These are phyloP conservation scores for Polytrichum commune DNA, from an alignment of 225 moss, liverwort and hornwort species.

Conservation along the genomic window DNA sequence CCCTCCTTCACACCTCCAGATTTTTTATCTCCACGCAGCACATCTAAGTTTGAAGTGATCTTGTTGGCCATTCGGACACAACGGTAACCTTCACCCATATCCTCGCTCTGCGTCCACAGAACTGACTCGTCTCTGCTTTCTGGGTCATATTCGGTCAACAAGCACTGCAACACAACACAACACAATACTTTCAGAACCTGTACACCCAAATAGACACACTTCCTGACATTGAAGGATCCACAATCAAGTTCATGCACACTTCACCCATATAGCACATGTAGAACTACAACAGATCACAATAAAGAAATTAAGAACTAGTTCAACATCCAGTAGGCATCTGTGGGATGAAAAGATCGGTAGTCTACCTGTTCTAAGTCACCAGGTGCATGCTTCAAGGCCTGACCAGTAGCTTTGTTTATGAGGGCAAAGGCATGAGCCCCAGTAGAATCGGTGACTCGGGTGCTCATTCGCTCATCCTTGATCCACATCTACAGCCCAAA, in stretches of 20 bases:
- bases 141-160: constrained; percentile 37
- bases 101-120: constrained; percentile 62
- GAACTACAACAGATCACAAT: no score
- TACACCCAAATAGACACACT: no score
- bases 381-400: constrained; percentile 55
- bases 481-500: constrained; percentile 64
- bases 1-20: constrained; percentile 73
- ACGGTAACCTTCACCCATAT: constrained; percentile 63
- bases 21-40: constrained; percentile 62
- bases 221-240: no score
- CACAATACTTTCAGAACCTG: constrained; percentile 1
- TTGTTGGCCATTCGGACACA: constrained; percentile 67
- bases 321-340: no score
- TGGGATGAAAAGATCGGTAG: no score
- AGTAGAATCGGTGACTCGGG: constrained; percentile 68
- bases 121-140: constrained; percentile 37
- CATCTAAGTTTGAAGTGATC: constrained; percentile 67
- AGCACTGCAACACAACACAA: constrained; percentile 13
- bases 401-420: constrained; percentile 65
- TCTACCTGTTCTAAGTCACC: constrained; percentile 43
- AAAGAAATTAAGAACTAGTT: no score
- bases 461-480: constrained; percentile 72
- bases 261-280: no score
- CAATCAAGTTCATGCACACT: no score
- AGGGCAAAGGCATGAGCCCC: constrained; percentile 64